A percentile compares a stretch with the other conserved stretches of the same genome.
These are phyloP conservation scores for Tetrahymena elliotti DNA, from an alignment of 73 alveolate genomes.

Conservation along the genomic window DNA sequence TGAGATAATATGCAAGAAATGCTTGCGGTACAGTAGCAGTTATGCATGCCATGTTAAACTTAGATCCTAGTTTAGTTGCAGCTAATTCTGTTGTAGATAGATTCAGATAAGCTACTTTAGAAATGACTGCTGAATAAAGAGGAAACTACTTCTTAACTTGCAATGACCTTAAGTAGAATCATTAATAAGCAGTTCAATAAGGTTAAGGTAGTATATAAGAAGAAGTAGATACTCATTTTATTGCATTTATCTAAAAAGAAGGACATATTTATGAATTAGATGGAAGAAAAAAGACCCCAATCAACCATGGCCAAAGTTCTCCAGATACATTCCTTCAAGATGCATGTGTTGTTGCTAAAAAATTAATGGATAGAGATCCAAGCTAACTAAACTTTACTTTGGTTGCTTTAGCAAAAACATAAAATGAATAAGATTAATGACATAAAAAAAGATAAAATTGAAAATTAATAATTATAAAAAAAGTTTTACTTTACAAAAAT, in stretches of 20 bases:
- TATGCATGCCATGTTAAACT: conserved; percentile 33
- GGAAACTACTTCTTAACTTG: conserved; percentile 17
- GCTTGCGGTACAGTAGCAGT: conserved; percentile 56
- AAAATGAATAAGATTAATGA: not conserved
- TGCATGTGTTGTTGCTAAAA: conserved; percentile 26
- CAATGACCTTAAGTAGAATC: conserved; percentile 19
- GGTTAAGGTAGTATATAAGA: conserved; percentile 39
- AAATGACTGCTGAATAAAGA: conserved; percentile 3
- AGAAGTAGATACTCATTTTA: conserved; percentile 40
- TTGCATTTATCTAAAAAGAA: conserved; percentile 42
- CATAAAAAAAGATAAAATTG: too few species aligned
- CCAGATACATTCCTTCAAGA: conserved; percentile 33
- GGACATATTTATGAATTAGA: conserved; percentile 46
- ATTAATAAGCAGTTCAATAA: conserved; percentile 30
- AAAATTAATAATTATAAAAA: too few species aligned
- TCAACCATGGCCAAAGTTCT: conserved; percentile 38
- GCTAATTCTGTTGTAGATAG: conserved; percentile 8
- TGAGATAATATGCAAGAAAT: conserved; percentile 47
- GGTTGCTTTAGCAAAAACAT: conserved; percentile 39
- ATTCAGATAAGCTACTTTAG: conserved; percentile 4
- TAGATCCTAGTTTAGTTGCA: not conserved
- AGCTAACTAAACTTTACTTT: conserved; percentile 22
- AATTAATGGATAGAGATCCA: conserved; percentile 50
- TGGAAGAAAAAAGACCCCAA: conserved; percentile 46
- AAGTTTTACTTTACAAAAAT: too few species aligned